Conservation (phyloP, 192 early-diverging fungal genomes). For the Backusella liffmaniae region DNA sequence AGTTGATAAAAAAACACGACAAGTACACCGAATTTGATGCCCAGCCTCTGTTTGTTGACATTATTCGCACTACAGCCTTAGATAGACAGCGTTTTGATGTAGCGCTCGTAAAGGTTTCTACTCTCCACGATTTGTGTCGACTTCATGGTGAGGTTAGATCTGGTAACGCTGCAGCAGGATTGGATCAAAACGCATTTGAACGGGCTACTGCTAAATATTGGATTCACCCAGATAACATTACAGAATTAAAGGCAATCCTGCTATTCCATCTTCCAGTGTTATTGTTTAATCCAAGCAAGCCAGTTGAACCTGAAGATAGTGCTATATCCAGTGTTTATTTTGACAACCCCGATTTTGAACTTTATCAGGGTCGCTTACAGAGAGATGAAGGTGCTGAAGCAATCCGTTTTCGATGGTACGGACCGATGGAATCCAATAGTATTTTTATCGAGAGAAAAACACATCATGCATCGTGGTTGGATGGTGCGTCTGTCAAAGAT, state of each 20-base stretch:
- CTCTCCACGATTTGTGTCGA: conserved; percentile 33
- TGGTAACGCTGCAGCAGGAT: conserved; percentile 24
- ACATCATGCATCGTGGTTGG: conserved; percentile 55
- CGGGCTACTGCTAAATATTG: conserved; percentile 93
- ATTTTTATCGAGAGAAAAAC: conserved; percentile 36
- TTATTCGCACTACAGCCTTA: conserved; percentile 17
- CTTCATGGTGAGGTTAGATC: conserved; percentile 19
- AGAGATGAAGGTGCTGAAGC: conserved; percentile 89
- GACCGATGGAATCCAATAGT: conserved; percentile 36
- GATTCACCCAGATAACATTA: conserved; percentile 96
- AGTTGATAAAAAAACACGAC: conserved; percentile 90
- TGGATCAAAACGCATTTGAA: conserved; percentile 57
- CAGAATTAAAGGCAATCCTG: conserved; percentile 91
- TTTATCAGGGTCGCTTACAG: conserved; percentile 87
- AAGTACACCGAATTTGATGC: conserved; percentile 66
- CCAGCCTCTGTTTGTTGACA: conserved; percentile 26
- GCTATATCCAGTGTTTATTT: conserved; percentile 94
- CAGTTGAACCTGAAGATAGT: conserved; percentile 61
- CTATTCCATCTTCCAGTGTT: conserved; percentile 91
- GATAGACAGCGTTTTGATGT: conserved; percentile 78
- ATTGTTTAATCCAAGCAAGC: conserved; percentile 79
- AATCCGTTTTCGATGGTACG: conserved; percentile 95
- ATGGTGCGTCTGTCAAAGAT: conserved; percentile 89
- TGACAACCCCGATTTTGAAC: conserved; percentile 89
- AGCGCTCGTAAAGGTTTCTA: conserved; percentile 28